Evolutionary conservation across 2,329 filamentous ascomycete genomes (phyloP), one percentile per base, ranked within the genome.

Genomic region (Penicillium sp.): DNA sequence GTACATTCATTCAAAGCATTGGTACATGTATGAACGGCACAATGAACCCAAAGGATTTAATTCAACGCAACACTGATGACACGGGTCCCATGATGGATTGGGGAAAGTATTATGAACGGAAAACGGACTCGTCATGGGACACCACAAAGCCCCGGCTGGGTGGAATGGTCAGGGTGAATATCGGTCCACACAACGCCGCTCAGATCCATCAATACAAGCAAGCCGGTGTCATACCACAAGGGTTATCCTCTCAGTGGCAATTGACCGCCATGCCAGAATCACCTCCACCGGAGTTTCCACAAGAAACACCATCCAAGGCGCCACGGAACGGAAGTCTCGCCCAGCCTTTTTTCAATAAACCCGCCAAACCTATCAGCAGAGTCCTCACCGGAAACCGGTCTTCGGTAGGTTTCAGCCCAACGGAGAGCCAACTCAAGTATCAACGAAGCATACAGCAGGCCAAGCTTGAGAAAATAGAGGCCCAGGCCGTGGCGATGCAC

Each of bases 71-170:
- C 21, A 31, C n/a, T 35, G 41, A 56, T 29, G 35, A 56, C 2
- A 25, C 13, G 12, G 21, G 31, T 9, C 44, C 47, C 3, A n/a
- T 44, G 3, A 3, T 31, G 19, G 47, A 58, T 8, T 58, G 56
- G 56, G 25, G 47, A 7, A 55, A 21, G 25, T 51, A 58, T 42
- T 58, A 51, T n/a, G 27, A 44, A 23, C 36, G n/a, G 13, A 43
- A 38, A 0, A 38, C 9, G 2, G 29, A 43, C 31, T 36, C 6
- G n/a, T 51, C 31, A 2, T 55, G 44, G 53, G 17, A 51, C 38
- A 44, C 38, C 23, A 23, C 27, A 33, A 42, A 17, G 21, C 21
- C 25, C 33, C 52, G 47, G 13, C 25, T 12, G 4, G 38, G 27
- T 17, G 47, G 47, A 44, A 15, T 56, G 6, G 35, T 56, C 47